phyloP scores from a whole-genome alignment of 1,284 basidiomycete genomes.

The Apiotrichum laibachii region DNA sequence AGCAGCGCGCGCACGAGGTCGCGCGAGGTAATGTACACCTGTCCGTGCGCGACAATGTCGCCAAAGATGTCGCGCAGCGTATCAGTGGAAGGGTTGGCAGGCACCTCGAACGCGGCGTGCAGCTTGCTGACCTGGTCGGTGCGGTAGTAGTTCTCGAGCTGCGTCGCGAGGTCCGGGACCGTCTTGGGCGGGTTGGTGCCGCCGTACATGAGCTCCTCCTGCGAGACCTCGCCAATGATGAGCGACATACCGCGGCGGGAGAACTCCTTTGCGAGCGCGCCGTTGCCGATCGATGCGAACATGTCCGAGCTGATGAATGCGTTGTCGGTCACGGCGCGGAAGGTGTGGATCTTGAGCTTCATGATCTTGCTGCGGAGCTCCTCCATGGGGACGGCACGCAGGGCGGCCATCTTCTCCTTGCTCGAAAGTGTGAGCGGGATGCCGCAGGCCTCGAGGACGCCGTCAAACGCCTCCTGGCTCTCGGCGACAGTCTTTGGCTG shows the following conservation, averaged over 20 bases:
- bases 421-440: slow-evolving; percentile 15
- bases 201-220: slow-evolving; percentile 29
- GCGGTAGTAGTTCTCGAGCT: slow-evolving; percentile 30
- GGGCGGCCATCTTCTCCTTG: slow-evolving; percentile 24
- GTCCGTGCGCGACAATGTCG: slow-evolving; percentile 27
- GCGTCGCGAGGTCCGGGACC: slow-evolving; percentile 14
- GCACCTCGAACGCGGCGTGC: background rate
- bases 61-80: slow-evolving; percentile 18
- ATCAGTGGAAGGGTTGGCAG: background rate
- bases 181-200: slow-evolving; percentile 26
- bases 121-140: slow-evolving; percentile 19
- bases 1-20: slow-evolving; percentile 21
- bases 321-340: slow-evolving; percentile 29
- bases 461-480: slow-evolving; percentile 29
- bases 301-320: slow-evolving; percentile 25
- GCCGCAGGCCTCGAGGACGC: slow-evolving; percentile 23
- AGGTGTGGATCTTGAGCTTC: slow-evolving; percentile 29
- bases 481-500: slow-evolving; percentile 30
- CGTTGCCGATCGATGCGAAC: slow-evolving; percentile 16
- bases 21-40: slow-evolving; percentile 26
- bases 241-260: slow-evolving; percentile 24
- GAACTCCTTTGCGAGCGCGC: slow-evolving; percentile 22
- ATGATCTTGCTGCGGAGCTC: slow-evolving; percentile 27
- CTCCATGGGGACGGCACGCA: slow-evolving; percentile 24
- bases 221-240: slow-evolving; percentile 27